Evolutionary conservation across 768 basidiomycete genomes (phyloP).

Genomic region (Thelephora aurantiotincta): DNA sequence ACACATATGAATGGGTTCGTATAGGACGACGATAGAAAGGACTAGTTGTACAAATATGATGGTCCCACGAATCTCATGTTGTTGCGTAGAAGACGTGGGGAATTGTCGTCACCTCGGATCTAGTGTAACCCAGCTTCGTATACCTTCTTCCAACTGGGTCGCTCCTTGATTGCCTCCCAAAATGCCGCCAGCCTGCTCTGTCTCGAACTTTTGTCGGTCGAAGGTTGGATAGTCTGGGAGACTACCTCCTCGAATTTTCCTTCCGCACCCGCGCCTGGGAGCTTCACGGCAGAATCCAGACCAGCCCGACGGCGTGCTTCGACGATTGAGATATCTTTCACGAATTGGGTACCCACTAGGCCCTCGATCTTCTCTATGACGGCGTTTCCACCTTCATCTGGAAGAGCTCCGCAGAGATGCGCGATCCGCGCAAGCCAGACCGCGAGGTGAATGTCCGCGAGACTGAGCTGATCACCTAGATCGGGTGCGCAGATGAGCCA

Average conservation of each 20-base stretch:
- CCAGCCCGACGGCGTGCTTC: constrained; percentile 18
- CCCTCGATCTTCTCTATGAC: constrained; percentile 38
- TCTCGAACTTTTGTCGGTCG: constrained; percentile 15
- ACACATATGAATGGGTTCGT: background rate
- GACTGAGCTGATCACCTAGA: constrained; percentile 67
- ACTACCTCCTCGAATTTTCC: background rate
- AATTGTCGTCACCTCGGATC: constrained; percentile 1
- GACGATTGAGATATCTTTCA: constrained; percentile 25
- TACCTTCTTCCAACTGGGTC: constrained; percentile 62
- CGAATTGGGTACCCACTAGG: constrained; percentile 32
- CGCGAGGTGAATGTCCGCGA: constrained; percentile 70
- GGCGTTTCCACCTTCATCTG: constrained; percentile 33
- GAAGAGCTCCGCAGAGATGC: constrained; percentile 37
- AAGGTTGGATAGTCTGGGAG: constrained; percentile 3
- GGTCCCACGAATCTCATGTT: background rate
- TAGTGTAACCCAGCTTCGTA: constrained; percentile 35
- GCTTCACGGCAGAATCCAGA: constrained; percentile 9
- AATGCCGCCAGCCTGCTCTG: constrained; percentile 49
- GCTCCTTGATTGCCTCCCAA: constrained; percentile 53
- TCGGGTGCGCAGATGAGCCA: background rate
- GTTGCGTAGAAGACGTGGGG: background rate
- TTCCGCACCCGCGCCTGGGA: constrained; percentile 3
- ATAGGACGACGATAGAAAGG: background rate
- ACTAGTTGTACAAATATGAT: background rate
- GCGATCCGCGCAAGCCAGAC: constrained; percentile 60